These are phyloP conservation scores for Nothophoma quercina DNA, from an alignment of 2,329 filamentous ascomycete species.

Conservation along the genomic window DNA sequence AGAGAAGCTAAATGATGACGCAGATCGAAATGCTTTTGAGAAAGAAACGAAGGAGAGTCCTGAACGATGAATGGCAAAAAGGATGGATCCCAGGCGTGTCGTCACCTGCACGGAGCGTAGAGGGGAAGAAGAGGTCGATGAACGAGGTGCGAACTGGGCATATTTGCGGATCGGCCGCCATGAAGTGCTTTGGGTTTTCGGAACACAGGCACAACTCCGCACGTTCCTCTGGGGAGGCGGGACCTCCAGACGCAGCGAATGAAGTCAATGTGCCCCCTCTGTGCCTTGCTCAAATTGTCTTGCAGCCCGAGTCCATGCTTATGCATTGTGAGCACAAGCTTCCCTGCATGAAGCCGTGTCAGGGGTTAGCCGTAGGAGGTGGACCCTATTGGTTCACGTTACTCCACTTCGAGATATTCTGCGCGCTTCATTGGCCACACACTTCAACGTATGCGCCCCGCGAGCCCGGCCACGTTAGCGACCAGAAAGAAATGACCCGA, in stretches of 20 bases:
- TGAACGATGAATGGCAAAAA: constrained; percentile 19
- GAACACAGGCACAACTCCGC: constrained; percentile 38
- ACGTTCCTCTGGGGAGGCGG: constrained; percentile 42
- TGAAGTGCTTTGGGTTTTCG: constrained; percentile 35
- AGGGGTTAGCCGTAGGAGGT: constrained; percentile 20
- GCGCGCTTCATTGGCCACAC: constrained; percentile 30
- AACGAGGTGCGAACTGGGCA: constrained; percentile 37
- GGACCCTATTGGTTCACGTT: constrained; percentile 21
- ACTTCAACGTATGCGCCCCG: constrained; percentile 30
- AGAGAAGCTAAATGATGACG: constrained; percentile 21
- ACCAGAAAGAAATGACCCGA: constrained; percentile 37
- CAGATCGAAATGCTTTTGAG: constrained; percentile 20
- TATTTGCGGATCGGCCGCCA: constrained; percentile 42
- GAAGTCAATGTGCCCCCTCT: constrained; percentile 32
- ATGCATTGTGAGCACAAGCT: constrained; percentile 45
- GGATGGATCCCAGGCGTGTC: constrained; percentile 32
- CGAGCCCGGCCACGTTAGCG: constrained; percentile 30
- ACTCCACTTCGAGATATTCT: constrained; percentile 16
- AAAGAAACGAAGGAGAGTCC: constrained; percentile 17
- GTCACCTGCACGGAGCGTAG: constrained; percentile 38
- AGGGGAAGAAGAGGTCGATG: constrained; percentile 33
- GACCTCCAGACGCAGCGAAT: constrained; percentile 36
- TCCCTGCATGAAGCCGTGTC: constrained; percentile 37
- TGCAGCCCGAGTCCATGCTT: constrained; percentile 35
- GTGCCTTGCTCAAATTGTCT: constrained; percentile 41